Conservation (phyloP, 2,329 filamentous ascomycete genomes). For the Aspergillus calidoustus region DNA sequence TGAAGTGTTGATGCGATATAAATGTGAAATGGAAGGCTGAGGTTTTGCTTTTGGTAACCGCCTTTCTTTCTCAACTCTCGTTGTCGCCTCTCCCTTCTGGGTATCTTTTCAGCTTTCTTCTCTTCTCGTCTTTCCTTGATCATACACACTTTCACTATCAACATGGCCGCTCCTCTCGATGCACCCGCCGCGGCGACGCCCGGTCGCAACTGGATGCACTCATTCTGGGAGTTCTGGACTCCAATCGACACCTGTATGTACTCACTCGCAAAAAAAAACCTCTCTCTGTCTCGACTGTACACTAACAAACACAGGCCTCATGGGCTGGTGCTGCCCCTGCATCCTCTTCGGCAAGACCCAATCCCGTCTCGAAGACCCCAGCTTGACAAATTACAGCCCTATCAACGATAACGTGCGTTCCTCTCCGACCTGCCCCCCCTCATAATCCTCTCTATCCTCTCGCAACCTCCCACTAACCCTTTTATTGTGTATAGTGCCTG, state of each 20-base stretch:
- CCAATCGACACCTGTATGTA: slow-evolving; percentile 14
- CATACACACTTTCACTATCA: too few species aligned
- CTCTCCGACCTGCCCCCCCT: too few species aligned
- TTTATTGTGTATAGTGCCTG: slow-evolving; percentile 1
- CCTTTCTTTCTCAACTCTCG: not conserved
- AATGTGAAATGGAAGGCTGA: not conserved
- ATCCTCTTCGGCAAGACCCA: slow-evolving; percentile 15
- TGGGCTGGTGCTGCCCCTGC: slow-evolving; percentile 17
- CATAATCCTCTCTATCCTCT: too few species aligned
- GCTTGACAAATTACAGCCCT: slow-evolving; percentile 6
- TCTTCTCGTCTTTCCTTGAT: not conserved
- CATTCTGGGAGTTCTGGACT: slow-evolving; percentile 15
- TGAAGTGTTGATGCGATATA: not conserved
- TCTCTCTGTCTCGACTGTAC: not conserved
- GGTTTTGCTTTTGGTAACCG: not conserved
- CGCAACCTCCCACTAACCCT: not conserved
- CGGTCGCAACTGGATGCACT: slow-evolving; percentile 9
- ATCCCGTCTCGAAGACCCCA: slow-evolving; percentile 12
- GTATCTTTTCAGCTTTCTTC: not conserved
- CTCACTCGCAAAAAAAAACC: not conserved
- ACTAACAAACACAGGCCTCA: slow-evolving; percentile 5
- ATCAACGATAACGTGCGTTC: slow-evolving; percentile 13
- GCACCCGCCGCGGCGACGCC: not conserved
- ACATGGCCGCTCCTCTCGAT: not conserved
- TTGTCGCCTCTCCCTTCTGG: not conserved